phyloP scores from a whole-genome alignment of 176 grass and related monocot species.

The Eremochloa ophiuroides region DNA sequence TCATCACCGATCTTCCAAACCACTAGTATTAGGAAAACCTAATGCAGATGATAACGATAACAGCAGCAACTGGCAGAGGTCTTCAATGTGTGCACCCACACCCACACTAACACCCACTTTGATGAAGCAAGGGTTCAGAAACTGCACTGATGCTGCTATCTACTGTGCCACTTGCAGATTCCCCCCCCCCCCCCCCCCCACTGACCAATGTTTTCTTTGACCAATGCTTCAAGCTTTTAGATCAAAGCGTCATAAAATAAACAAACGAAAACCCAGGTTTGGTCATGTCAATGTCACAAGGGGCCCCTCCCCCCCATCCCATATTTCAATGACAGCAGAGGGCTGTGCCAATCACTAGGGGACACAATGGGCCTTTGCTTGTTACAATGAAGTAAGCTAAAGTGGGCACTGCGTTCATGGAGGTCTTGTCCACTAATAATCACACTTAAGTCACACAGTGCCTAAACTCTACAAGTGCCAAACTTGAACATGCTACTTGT shows the following conservation, averaged over 20 bases:
- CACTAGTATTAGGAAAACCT: conserved; percentile 8
- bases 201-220: conserved; percentile 45
- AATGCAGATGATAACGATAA: conserved; percentile 7
- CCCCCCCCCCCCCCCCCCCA: not conserved
- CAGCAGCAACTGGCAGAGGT: not conserved
- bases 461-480: conserved; percentile 31
- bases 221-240: conserved; percentile 30
- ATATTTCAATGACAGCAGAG: conserved; percentile 39
- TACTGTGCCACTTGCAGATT: conserved; percentile 36
- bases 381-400: conserved; percentile 48
- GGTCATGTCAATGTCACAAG: conserved; percentile 50
- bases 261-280: conserved; percentile 37
- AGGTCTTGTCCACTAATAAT: conserved; percentile 15
- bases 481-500: conserved; percentile 38
- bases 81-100: conserved; percentile 5
- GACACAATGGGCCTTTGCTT: conserved; percentile 50
- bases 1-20: not conserved
- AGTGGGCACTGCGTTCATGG: conserved; percentile 2
- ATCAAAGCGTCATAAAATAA: not conserved
- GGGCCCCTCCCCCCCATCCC: conserved; percentile 3
- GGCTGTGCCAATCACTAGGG: conserved; percentile 48
- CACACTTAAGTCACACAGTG: conserved; percentile 24
- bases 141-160: conserved; percentile 31
- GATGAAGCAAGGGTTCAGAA: conserved; percentile 26
- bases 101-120: conserved; percentile 11